These are phyloP conservation scores for Trametes cinnabarina DNA, from an alignment of 768 basidiomycete species.

Conservation along the genomic window DNA sequence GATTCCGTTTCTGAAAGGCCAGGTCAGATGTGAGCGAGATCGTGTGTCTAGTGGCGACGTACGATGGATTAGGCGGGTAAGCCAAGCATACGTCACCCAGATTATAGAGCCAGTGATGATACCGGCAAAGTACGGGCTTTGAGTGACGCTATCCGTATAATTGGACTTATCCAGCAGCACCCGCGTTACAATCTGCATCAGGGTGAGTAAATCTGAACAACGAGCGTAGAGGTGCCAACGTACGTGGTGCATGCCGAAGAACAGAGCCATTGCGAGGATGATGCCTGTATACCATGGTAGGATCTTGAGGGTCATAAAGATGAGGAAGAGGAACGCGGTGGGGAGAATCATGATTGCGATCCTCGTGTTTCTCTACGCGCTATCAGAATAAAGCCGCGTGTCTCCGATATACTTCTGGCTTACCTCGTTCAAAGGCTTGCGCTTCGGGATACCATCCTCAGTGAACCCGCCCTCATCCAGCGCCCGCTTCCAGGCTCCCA, in stretches of 20 bases:
- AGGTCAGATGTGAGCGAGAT: not conserved
- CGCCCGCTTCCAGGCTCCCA: slow-evolving; percentile 87
- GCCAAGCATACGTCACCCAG: slow-evolving; percentile 86
- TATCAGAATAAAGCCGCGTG: not conserved
- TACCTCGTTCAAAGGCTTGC: slow-evolving; percentile 71
- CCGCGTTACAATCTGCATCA: slow-evolving; percentile 69
- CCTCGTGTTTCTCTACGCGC: slow-evolving; percentile 71
- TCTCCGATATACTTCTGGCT: slow-evolving; percentile 18
- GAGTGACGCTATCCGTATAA: slow-evolving; percentile 79
- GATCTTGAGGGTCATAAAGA: slow-evolving; percentile 79
- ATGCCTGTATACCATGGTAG: slow-evolving; percentile 90
- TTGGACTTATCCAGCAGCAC: slow-evolving; percentile 80
- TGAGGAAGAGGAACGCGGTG: slow-evolving; percentile 72
- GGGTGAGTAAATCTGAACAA: slow-evolving; percentile 21
- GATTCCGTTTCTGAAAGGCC: slow-evolving; percentile 65
- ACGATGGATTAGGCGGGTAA: slow-evolving; percentile 74
- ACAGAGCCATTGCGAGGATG: slow-evolving; percentile 78
- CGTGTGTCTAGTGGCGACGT: slow-evolving; percentile 26
- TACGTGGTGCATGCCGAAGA: slow-evolving; percentile 94
- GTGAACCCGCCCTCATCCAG: slow-evolving; percentile 84
- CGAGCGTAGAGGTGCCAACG: slow-evolving; percentile 29
- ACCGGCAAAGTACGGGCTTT: slow-evolving; percentile 90
- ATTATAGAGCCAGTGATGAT: slow-evolving; percentile 84
- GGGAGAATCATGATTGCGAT: slow-evolving; percentile 78
- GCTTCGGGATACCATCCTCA: slow-evolving; percentile 67